Evolutionary conservation across 495 filamentous ascomycete genomes (phyloP), one percentile per base, ranked within the genome.

Genomic region (Ascodesmis nigricans): DNA sequence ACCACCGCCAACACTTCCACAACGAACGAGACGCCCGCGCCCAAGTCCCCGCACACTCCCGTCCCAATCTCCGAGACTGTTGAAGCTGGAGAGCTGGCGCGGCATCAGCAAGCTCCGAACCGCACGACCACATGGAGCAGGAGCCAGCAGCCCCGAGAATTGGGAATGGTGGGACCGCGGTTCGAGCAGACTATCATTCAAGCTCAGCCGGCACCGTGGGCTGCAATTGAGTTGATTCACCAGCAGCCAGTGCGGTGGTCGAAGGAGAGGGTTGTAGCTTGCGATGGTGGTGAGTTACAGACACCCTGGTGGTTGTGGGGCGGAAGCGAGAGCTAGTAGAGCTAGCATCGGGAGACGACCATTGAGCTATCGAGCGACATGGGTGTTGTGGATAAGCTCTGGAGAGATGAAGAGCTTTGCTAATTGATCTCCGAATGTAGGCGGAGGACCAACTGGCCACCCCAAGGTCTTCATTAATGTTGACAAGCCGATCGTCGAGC

Each of bases 121-220:
- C 71, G 81, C 22, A 57, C 61, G 27, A 65, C 55, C 15, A 63
- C 77, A 37, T 97, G 87, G 87, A 75, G 76, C 23, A 55, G 67
- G 43, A 82, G 66, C 59, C 87, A 97, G 65, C 66, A 67, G 53
- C 75, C 78, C 10, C 63, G 84, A 40, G 64, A 63, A 31, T 52
- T 66, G 55, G 87, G 77, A 11, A 97, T 97, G 87, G 63, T 66
- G 10, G 87, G 87, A 21, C 87, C 87, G 42, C 64, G 87, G 42
- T 97, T 97, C 48, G 87, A 97, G 64, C 84, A 93, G 67, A 93
- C 78, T 10, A 76, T 83, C 43, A 77, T 92, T 62, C 69, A 74
- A 49, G 60, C 69, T 47, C 87, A 97, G 82, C 87, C 87, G 11
- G 71, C 69, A 55, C 78, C 87, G 4, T 65, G 69, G 43, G 73